Conservation (phyloP, 495 filamentous ascomycete genomes). For the Aspergillus wentii region DNA sequence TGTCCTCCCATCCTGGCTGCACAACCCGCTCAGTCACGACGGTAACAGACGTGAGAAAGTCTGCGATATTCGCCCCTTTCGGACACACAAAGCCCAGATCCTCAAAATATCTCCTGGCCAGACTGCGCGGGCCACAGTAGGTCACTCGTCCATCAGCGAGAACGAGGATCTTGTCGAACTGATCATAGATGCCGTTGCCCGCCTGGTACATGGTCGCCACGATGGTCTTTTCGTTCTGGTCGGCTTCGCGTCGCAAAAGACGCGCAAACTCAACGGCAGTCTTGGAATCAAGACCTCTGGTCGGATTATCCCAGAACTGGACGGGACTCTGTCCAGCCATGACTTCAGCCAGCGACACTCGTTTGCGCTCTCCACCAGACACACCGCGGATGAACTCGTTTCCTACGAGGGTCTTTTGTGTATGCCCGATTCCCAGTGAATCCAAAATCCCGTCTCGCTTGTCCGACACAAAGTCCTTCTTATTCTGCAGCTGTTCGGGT, state of each 20-base stretch:
- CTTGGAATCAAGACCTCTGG: constrained; percentile 72
- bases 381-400: constrained; percentile 81
- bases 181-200: constrained; percentile 67
- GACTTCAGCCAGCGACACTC: constrained; percentile 74
- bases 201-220: constrained; percentile 81
- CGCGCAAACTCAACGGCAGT: constrained; percentile 76
- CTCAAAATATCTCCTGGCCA: constrained; percentile 63
- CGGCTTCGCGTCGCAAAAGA: constrained; percentile 60
- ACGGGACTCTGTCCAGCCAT: constrained; percentile 62
- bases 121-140: constrained; percentile 61
- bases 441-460: constrained; percentile 72
- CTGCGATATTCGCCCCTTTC: constrained; percentile 64
- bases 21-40: constrained; percentile 62
- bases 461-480: constrained; percentile 52
- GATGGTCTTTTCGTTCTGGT: constrained; percentile 61
- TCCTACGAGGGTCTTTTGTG: constrained; percentile 72
- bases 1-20: constrained; percentile 58
- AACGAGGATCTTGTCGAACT: constrained; percentile 74
- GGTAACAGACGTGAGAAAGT: constrained; percentile 78
- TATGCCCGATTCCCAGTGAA: constrained; percentile 72
- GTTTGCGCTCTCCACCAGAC: constrained; percentile 78
- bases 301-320: constrained; percentile 85
- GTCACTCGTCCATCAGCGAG: constrained; percentile 77
- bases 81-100: constrained; percentile 69
- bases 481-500: constrained; percentile 48